Evolutionary conservation across 2,329 filamentous ascomycete species (phyloP), one percentile per base, ranked within the genome.

Genomic region (Fusarium bulbicola): DNA sequence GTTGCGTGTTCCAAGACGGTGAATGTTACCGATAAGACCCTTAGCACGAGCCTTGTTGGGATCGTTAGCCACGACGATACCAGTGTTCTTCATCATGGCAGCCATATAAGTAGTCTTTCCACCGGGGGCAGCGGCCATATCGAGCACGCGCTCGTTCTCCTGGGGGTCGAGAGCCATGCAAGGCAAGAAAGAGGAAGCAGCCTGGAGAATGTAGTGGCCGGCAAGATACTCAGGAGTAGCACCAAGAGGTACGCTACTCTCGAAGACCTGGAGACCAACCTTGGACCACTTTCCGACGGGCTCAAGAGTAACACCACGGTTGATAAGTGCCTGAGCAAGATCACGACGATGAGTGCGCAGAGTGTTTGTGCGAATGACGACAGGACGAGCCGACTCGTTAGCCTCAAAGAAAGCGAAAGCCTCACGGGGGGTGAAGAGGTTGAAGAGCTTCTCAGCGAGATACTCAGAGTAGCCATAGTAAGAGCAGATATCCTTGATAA

Each of bases 251-350:
- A 90, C 86, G 69, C 91, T 92, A 65, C 93, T 93, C 83, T 99
- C 96, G 81, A 99, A 99, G 68, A 99, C 91, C 82, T 99, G 96
- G 45, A 99, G 89, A 53, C 96, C 96, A 72, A 99, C 95, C 85
- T 99, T 99, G 76, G 93, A 96, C 96, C 96, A 99, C 83, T 98
- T 98, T 70, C 96, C 96, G 24, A 99, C 94, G 5, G 96, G 96
- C 83, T 99, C 95, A 43, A 99, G 89, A 20, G 95, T 97, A 54
- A 99, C 96, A 73, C 96, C 96, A 73, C 95, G 93, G 85, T 97
- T 97, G 87, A 98, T 98, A 68, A 98, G 89, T 4, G 95, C 90
- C 82, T 98, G 95, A 15, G 96, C 96, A 24, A 99, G 92, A 72
- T 97, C 95, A 78, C 90, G 85, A 59, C 90, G 87, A 80, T 91